Evolutionary conservation across 2,329 filamentous ascomycete species (phyloP), one percentile per base, ranked within the genome.

Genomic region (Pyricularia sp.): DNA sequence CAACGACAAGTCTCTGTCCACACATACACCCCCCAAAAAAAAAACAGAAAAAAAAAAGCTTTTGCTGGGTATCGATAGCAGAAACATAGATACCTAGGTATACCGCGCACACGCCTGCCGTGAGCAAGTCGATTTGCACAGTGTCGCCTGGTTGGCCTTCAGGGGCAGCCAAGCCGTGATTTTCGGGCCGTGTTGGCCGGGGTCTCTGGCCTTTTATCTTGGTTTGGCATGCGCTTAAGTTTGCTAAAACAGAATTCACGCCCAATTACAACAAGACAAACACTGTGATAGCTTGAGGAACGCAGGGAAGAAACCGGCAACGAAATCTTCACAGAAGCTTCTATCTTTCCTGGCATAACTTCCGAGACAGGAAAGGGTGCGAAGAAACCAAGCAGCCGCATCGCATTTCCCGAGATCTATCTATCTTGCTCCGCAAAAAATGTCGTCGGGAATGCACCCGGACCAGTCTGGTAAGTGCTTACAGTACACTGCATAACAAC

Each of bases 391-490:
- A 55, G 49, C 33, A 55, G 49, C 49, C 19, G 22, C 49, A 55
- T 55, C 49, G 19, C 19, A 55, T 55, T 7, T 53, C 62, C 62
- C 62, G n/a, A 22, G 31, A 62, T 35, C 31, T 40, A 49, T 22
- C 53, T 31, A 62, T 35, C 31, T 40, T 62, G 53, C 53, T 31
- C 59, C n/a, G n/a, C 59, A 59, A 66, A 57, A 57, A 31, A 66
- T 66, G 65, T 64, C 65, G 53, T 22, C 24, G 61, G 60, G 35
- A 26, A 57, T 55, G 35, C 63, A 65, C 19, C 16, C 59, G 40
- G 65, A 65, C 26, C 65, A 65, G 60, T 26, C 63, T 35, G 66
- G 66, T 67, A 64, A 67, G 66, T 59, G 44, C 33, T 28, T n/a
- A 57, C 53, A 49, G 40, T 49, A 49, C 40, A 49, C 40, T 49